These are phyloP conservation scores for Fusarium euwallaceae DNA, from an alignment of 2,329 filamentous ascomycete genomes.

Conservation along the genomic window DNA sequence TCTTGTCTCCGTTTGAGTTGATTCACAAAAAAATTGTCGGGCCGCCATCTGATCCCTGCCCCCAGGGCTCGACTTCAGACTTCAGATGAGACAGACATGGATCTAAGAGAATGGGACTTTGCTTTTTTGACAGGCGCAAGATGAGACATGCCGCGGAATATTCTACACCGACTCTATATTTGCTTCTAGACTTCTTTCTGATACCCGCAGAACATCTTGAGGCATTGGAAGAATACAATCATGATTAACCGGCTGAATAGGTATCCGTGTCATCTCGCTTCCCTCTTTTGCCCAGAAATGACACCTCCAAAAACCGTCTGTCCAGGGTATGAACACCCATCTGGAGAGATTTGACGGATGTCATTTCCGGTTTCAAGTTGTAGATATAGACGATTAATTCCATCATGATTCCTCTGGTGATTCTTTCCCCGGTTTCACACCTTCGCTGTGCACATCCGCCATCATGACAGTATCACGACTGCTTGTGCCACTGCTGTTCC, in stretches of 20 bases:
- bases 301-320: conserved; percentile 26
- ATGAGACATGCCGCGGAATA: background rate
- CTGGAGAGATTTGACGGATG: background rate
- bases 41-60: background rate
- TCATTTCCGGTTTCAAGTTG: conserved; percentile 36
- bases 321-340: conserved; percentile 14
- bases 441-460: background rate
- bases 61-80: background rate
- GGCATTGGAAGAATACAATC: background rate
- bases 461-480: conserved; percentile 24
- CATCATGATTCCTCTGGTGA: conserved; percentile 8
- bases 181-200: background rate
- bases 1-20: background rate
- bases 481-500: conserved; percentile 37
- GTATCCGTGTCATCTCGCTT: conserved; percentile 36
- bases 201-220: too few species aligned
- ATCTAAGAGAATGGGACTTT: background rate
- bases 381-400: conserved; percentile 15
- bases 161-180: background rate
- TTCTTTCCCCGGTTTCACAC: conserved; percentile 1
- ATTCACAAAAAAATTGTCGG: background rate
- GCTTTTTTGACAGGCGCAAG: background rate
- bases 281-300: conserved; percentile 18
- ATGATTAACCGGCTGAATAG: conserved; percentile 27
- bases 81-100: conserved; percentile 4